These are phyloP conservation scores for Fomitiporia mediterranea DNA, from an alignment of 1,284 basidiomycete genomes.

Conservation along the genomic window DNA sequence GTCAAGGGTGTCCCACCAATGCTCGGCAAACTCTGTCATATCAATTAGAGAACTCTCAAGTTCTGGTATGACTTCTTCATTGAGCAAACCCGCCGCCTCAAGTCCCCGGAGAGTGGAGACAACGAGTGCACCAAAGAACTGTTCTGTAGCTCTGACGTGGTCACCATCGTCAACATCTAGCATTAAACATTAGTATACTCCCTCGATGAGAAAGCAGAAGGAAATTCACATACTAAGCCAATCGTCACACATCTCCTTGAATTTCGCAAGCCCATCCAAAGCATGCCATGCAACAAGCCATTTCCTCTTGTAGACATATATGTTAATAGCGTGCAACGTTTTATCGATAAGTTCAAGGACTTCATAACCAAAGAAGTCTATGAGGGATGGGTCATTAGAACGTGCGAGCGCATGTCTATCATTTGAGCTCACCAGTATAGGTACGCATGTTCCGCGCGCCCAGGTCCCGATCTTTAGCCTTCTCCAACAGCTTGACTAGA, in stretches of 20 bases:
- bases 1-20: conserved; percentile 25
- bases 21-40: conserved; percentile 29
- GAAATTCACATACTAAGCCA: conserved; percentile 31
- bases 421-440: conserved; percentile 33
- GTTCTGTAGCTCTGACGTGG: conserved; percentile 32
- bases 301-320: conserved; percentile 32
- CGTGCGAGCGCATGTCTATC: not conserved
- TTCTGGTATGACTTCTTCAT: conserved; percentile 29
- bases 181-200: not conserved
- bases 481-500: conserved; percentile 29
- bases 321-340: conserved; percentile 29
- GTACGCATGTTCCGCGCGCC: conserved; percentile 37
- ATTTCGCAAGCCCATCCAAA: conserved; percentile 33
- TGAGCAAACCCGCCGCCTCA: conserved; percentile 30
- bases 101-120: conserved; percentile 37
- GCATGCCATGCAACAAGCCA: conserved; percentile 33
- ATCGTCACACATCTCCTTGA: conserved; percentile 29
- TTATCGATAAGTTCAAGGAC: conserved; percentile 34
- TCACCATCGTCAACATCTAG: conserved; percentile 37
- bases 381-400: not conserved
- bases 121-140: conserved; percentile 35
- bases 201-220: not conserved
- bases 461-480: conserved; percentile 35
- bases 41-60: conserved; percentile 34
- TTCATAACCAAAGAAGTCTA: conserved; percentile 31